These are phyloP conservation scores for Pleurotus djamor DNA, from an alignment of 768 basidiomycete genomes.

Conservation along the genomic window DNA sequence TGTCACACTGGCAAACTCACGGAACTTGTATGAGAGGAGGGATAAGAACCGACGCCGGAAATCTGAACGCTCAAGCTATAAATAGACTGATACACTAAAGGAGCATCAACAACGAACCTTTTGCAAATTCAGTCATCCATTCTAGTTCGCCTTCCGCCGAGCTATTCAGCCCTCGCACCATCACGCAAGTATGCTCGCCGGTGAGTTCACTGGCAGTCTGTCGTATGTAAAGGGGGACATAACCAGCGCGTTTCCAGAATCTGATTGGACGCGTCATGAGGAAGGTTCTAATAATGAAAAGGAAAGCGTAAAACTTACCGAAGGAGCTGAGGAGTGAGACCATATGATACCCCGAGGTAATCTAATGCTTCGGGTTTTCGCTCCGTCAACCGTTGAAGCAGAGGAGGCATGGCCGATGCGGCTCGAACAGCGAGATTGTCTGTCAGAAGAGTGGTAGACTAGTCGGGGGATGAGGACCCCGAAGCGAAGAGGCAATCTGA, in stretches of 20 bases:
- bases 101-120: constrained; percentile 44
- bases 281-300: no score
- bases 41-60: constrained; percentile 90
- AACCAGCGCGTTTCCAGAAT: constrained; percentile 97
- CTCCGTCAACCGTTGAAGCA: constrained; percentile 88
- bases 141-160: constrained; percentile 59
- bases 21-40: constrained; percentile 90
- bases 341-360: constrained; percentile 96
- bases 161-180: constrained; percentile 84
- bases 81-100: neutral
- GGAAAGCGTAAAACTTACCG: constrained; percentile 37
- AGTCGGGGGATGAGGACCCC: neutral
- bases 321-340: constrained; percentile 83
- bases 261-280: constrained; percentile 25
- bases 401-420: constrained; percentile 81
- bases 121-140: constrained; percentile 89
- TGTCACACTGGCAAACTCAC: constrained; percentile 87
- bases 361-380: constrained; percentile 88
- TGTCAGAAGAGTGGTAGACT: constrained; percentile 57
- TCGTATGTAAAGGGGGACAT: constrained; percentile 87
- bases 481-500: neutral
- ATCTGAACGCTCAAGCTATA: constrained; percentile 44
- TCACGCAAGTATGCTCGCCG: constrained; percentile 94
- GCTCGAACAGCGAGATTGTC: constrained; percentile 78
- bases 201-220: constrained; percentile 95